phyloP scores from a whole-genome alignment of 768 basidiomycete genomes.

The Daedaleopsis nitida region DNA sequence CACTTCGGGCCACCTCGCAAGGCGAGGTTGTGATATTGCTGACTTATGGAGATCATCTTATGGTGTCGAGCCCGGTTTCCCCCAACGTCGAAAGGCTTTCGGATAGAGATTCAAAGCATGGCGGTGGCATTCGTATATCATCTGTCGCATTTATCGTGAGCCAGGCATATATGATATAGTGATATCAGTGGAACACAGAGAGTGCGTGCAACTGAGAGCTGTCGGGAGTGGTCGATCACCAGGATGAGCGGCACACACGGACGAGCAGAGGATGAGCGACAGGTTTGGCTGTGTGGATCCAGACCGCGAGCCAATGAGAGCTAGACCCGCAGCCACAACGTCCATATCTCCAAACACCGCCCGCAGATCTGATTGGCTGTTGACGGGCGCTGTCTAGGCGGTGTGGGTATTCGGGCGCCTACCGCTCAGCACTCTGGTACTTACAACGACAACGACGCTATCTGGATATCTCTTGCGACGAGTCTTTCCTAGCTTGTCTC shows the following conservation, averaged over 20 bases:
- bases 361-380: constrained; percentile 8
- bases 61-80: constrained; percentile 8
- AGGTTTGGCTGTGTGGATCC: background rate
- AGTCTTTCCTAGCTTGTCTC: background rate
- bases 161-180: constrained; percentile 13
- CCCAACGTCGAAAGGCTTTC: background rate
- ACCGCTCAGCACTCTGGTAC: background rate
- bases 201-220: background rate
- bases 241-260: background rate
- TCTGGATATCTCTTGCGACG: background rate
- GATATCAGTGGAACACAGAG: background rate
- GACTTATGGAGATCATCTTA: constrained; percentile 21
- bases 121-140: constrained; percentile 14
- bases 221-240: no score
- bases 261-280: background rate
- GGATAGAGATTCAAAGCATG: constrained; percentile 4
- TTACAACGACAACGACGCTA: background rate
- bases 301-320: constrained; percentile 12
- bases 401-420: background rate
- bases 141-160: constrained; percentile 17
- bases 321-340: constrained; percentile 7
- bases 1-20: constrained; percentile 16
- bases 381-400: background rate
- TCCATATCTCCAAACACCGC: constrained; percentile 17
- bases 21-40: constrained; percentile 16